Evolutionary conservation across 371 early-diverging fungal species (phyloP), one percentile per base, ranked within the genome.

Genomic region (Choanephora cucurbitarum): DNA sequence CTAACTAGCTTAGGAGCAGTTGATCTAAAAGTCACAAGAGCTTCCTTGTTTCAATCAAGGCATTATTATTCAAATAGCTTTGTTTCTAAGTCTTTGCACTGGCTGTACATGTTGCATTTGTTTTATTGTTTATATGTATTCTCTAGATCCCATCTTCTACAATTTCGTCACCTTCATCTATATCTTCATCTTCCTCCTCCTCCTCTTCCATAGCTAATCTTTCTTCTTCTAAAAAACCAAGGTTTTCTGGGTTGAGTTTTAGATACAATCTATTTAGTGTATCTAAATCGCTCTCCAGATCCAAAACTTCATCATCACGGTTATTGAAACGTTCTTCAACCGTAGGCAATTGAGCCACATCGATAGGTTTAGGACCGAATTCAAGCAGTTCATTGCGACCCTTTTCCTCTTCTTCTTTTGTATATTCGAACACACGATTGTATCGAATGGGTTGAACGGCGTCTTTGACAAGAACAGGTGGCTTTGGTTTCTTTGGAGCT

Each of bases 381-480:
- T 59, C 58, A 17, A 69, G 55, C 43, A 45, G 31, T 11, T 62
- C 57, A 1, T 37, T 40, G 7, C 49, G 42, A 7, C 40, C 56
- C 11, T 54, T 31, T 22, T 62, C 58, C 24, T 59, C 57, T 21
- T 63, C 58, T 18, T 53, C 60, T 21, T 55, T 49, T 1, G 55
- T 50, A 46, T 56, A 51, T n/a, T 58, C 45, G 10, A 21, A 44
- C 5, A 49, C 43, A 24, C 61, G 57, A 10, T 55, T 57, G 37
- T 70, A 75, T 44, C 64, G 60, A 19, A 75, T 66, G 3, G 67
- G 70, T 32, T 75, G 73, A 24, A 72, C 63, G 11, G 58, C 72
- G 21, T 72, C 63, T 18, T 66, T 68, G 14, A 58, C 43, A 10
- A 60, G 40, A 8, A 64, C 56, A 10, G 61, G 69, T 19, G 46